A percentile compares a stretch with the other conserved stretches of the same genome.
phyloP scores from a whole-genome alignment of 225 moss, liverwort and hornwort genomes.

The Antitrichia curtipendula region DNA sequence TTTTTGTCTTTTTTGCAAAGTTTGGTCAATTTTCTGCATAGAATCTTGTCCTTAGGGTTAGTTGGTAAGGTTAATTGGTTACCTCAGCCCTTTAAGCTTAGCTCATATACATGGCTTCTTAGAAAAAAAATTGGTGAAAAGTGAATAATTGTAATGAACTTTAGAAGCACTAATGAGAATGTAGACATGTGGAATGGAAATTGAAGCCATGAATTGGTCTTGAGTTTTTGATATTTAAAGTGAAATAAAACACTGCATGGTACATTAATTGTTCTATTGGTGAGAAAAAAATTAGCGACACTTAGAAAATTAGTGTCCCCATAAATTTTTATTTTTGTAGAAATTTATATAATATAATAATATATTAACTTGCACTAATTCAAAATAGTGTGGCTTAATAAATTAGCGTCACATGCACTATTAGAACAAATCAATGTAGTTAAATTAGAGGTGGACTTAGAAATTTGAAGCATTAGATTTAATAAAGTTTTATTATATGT shows the following conservation, averaged over 20 bases:
- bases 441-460: background rate
- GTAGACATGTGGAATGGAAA: background rate
- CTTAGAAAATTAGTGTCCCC: background rate
- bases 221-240: background rate
- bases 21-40: background rate
- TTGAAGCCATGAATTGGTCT: background rate
- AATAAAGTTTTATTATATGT: background rate
- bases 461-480: background rate
- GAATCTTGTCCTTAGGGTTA: accelerated
- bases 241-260: background rate
- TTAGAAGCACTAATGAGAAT: background rate
- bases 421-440: too few species aligned
- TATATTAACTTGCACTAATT: background rate
- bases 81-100: background rate
- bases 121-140: background rate
- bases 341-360: background rate
- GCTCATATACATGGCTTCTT: too few species aligned
- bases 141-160: background rate
- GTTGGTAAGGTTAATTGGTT: background rate
- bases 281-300: background rate
- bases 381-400: background rate
- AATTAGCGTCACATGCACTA: background rate
- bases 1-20: background rate
- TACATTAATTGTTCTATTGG: too few species aligned
- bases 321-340: background rate